These are phyloP conservation scores for Boletus pseudopeckii DNA, from an alignment of 768 basidiomycete species.

Conservation along the genomic window DNA sequence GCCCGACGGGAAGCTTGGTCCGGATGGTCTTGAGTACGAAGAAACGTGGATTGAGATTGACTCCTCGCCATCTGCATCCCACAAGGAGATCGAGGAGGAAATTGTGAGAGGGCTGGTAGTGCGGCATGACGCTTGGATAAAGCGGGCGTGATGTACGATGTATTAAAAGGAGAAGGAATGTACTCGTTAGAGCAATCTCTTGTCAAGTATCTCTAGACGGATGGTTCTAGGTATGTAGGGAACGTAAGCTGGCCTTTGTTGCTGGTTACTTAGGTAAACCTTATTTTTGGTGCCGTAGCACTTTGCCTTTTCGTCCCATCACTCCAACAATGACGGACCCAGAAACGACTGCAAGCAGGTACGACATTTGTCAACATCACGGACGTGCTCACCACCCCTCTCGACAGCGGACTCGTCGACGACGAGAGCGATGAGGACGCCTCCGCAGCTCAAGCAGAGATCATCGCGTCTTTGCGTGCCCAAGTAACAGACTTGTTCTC, in stretches of 20 bases:
- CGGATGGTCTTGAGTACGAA: conserved; percentile 37
- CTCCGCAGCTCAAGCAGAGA: conserved; percentile 73
- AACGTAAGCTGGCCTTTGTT: not conserved
- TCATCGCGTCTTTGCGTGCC: conserved; percentile 73
- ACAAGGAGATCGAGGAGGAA: conserved; percentile 89
- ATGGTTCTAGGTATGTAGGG: not conserved
- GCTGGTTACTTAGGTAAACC: conserved; percentile 3
- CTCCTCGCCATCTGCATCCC: conserved; percentile 30
- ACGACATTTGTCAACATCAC: not conserved
- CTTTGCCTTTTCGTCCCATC: not conserved
- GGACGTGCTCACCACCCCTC: conserved; percentile 3
- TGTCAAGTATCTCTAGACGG: not conserved
- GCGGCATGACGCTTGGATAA: conserved; percentile 73
- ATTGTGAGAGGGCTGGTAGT: conserved; percentile 74
- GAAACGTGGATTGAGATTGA: conserved; percentile 69
- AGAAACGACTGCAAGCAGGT: conserved; percentile 14
- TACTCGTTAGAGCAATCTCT: not conserved
- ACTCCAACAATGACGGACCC: conserved; percentile 12
- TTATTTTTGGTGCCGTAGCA: conserved; percentile 5
- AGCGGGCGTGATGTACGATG: not conserved
- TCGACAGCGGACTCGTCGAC: not conserved
- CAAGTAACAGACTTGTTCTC: conserved; percentile 86
- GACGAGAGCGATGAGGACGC: conserved; percentile 30
- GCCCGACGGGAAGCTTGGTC: conserved; percentile 3
- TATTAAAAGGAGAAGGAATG: not conserved